phyloP scores from a whole-genome alignment of 345 rosid species.

The Gossypium herbaceum region DNA sequence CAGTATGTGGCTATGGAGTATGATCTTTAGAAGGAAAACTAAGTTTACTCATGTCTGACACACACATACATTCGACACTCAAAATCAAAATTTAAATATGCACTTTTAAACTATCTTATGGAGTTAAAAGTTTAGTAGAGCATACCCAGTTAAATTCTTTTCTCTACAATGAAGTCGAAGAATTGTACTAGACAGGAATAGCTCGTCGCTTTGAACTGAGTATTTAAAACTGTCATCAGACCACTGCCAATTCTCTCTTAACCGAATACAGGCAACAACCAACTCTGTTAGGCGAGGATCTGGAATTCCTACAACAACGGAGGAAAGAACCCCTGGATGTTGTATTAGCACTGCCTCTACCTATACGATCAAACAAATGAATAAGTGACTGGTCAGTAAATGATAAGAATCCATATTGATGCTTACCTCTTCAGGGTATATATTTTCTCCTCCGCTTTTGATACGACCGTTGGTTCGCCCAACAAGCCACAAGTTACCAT shows the following conservation, averaged over 20 bases:
- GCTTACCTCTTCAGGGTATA: slow-evolving; percentile 84
- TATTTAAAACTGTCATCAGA: slow-evolving; percentile 24
- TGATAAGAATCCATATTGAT: slow-evolving; percentile 1
- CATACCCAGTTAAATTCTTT: slow-evolving; percentile 57
- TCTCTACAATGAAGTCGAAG: slow-evolving; percentile 45
- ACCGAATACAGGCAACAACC: slow-evolving; percentile 65
- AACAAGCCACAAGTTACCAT: slow-evolving; percentile 70
- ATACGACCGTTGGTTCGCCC: slow-evolving; percentile 69
- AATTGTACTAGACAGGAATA: slow-evolving; percentile 41
- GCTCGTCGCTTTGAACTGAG: slow-evolving; percentile 17
- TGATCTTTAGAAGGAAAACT: neutral
- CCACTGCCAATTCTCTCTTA: slow-evolving; percentile 66
- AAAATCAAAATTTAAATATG: neutral
- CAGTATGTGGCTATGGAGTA: neutral
- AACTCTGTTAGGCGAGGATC: slow-evolving; percentile 61
- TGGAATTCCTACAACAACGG: slow-evolving; percentile 56
- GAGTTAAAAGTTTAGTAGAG: neutral
- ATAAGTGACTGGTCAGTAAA: neutral
- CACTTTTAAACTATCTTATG: neutral
- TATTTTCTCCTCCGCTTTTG: slow-evolving; percentile 84
- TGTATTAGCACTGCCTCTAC: slow-evolving; percentile 53
- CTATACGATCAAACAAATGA: slow-evolving; percentile 26
- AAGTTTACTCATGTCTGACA: neutral
- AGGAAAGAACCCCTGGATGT: slow-evolving; percentile 58
- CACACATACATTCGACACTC: neutral